Conservation (phyloP, 345 rosid genomes). For the Syzygium aqueum region DNA sequence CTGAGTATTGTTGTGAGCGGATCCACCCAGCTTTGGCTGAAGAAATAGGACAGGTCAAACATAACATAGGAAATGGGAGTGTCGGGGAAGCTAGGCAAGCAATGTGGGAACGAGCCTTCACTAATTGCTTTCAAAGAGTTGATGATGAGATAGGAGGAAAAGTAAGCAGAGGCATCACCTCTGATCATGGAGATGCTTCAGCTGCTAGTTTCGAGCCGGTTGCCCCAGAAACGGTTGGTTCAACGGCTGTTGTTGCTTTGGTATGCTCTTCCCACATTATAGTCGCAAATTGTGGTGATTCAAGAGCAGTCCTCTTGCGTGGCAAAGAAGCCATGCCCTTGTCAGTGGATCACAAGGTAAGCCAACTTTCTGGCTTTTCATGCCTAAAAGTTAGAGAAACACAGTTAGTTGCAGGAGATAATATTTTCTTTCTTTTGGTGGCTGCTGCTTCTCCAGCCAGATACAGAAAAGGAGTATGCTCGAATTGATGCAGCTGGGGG, state of each 20-base stretch:
- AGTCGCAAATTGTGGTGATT: slow-evolving; percentile 91
- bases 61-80: slow-evolving; percentile 28
- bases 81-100: slow-evolving; percentile 34
- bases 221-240: slow-evolving; percentile 90
- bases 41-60: slow-evolving; percentile 42
- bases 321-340: slow-evolving; percentile 76
- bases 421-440: neutral
- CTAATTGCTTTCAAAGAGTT: slow-evolving; percentile 64
- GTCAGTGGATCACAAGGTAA: slow-evolving; percentile 88
- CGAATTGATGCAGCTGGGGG: slow-evolving; percentile 93
- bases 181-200: slow-evolving; percentile 20
- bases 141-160: slow-evolving; percentile 75
- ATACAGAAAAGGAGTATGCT: slow-evolving; percentile 71
- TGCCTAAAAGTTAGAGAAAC: neutral
- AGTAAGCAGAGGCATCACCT: slow-evolving; percentile 11
- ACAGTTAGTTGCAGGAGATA: neutral
- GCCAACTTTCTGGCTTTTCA: neutral
- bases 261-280: slow-evolving; percentile 87
- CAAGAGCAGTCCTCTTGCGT: slow-evolving; percentile 81
- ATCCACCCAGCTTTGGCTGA: slow-evolving; percentile 71
- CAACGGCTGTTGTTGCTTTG: slow-evolving; percentile 89
- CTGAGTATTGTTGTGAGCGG: slow-evolving; percentile 72
- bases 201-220: slow-evolving; percentile 33
- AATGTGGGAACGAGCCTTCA: slow-evolving; percentile 73
- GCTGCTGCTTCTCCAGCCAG: slow-evolving; percentile 39